These are phyloP conservation scores for Neurospora sp. DNA, from an alignment of 495 filamentous ascomycete species.

Conservation along the genomic window DNA sequence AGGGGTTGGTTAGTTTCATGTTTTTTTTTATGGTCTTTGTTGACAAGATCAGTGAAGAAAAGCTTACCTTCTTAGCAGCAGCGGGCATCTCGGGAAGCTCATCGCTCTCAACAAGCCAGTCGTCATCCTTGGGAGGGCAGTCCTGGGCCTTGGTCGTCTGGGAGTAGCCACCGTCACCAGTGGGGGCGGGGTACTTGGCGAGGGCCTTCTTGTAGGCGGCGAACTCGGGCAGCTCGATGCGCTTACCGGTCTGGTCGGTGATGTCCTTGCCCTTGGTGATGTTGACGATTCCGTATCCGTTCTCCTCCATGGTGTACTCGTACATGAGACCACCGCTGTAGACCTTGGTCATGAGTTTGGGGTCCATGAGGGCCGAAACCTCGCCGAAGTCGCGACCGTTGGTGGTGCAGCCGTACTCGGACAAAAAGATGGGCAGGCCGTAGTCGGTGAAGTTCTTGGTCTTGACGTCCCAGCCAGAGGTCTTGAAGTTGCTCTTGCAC, in stretches of 20 bases:
- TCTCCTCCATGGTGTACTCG: constrained; percentile 79
- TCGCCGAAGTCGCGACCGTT: constrained; percentile 76
- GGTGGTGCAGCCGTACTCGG: constrained; percentile 84
- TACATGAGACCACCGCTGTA: constrained; percentile 97
- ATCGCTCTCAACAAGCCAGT: constrained; percentile 60
- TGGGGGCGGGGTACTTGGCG: constrained; percentile 49
- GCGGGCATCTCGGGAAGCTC: constrained; percentile 68
- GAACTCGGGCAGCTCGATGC: constrained; percentile 39
- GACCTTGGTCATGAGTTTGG: constrained; percentile 68
- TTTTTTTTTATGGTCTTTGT: too few species aligned
- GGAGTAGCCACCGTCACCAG: constrained; percentile 70
- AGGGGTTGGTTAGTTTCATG: too few species aligned
- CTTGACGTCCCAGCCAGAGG: constrained; percentile 84
- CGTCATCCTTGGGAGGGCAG: constrained; percentile 60
- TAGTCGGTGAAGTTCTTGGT: constrained; percentile 84
- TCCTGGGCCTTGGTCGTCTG: constrained; percentile 46
- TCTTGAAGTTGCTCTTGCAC: constrained; percentile 76
- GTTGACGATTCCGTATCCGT: constrained; percentile 69
- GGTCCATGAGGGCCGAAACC: constrained; percentile 66
- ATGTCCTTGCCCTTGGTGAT: constrained; percentile 51
- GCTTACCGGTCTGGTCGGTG: constrained; percentile 15
- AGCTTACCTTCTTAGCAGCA: constrained; percentile 39
- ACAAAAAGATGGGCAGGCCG: constrained; percentile 89
- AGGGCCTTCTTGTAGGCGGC: constrained; percentile 55
- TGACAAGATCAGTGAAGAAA: neutral